Base-by-base conservation (phyloP, 805 yeast genomes). In the Candida dajiaensis region DNA sequence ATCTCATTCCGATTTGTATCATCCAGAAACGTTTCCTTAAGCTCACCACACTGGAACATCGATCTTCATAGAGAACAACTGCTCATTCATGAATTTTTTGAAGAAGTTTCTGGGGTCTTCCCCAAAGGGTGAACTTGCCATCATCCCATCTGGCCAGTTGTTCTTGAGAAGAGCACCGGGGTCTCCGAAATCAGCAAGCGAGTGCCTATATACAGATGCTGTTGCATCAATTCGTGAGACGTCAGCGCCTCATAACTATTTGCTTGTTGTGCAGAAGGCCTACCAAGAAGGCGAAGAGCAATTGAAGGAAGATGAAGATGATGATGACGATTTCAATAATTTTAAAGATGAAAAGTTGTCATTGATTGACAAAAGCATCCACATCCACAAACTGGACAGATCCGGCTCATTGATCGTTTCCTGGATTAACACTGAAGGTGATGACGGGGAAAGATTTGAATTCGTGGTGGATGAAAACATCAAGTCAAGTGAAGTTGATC, bases 381-480 rank as follows among this genome's bases (percentile, higher is more conserved):
- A 73, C 36, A 69, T 90, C 42, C 72, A 78, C 48, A 72, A 76
- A 47, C 70, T 76, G 47, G 74, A 76, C 44, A 64, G 70, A 37
- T 77, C 78, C 33, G 85, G 83, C 1, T 68, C 74, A 4, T 67
- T 72, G 36, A 79, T 82, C 2, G 74, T 92, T 23, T 71, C 83
- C 0, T 92, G 98, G 98, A 72, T 68, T 13, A 96, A 94, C 62
- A 61, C 80, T 33, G 81, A 80, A 39, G 97, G 96, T n/a, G 97
- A 90, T 57, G 72, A 74, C 6, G 97, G 89, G 21, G 97, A 90
- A 58, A 68, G 72, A 51, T 89, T 84, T 64, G 95, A 89, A 64
- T 90, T 87, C 65, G 73, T 85, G 20, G 78, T 88, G 42, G 87
- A 81, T 50, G 75, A 74, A 41, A 73, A 75, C 13, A 77, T 81